These are phyloP conservation scores for Silene conica DNA, from an alignment of 148 eudicot species.

Conservation along the genomic window DNA sequence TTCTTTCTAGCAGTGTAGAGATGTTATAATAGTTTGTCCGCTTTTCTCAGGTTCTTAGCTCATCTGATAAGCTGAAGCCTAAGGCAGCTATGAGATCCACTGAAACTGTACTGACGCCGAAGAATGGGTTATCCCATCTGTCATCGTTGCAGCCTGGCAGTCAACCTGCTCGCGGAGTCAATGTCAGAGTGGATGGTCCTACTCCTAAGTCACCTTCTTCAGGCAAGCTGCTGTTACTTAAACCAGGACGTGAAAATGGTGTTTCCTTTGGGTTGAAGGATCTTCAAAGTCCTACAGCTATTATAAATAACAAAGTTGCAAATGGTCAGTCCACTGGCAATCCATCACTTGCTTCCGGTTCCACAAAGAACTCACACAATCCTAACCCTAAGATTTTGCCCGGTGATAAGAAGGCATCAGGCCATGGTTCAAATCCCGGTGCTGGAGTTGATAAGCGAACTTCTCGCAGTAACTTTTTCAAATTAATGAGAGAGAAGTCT, in stretches of 20 bases:
- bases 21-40: background rate
- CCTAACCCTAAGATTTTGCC: constrained; percentile 25
- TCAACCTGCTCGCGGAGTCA: constrained; percentile 42
- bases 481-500: constrained; percentile 75
- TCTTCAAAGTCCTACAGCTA: constrained; percentile 31
- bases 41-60: constrained; percentile 38
- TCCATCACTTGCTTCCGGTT: constrained; percentile 31
- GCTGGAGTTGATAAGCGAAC: constrained; percentile 50
- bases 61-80: constrained; percentile 59
- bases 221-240: constrained; percentile 59
- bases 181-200: constrained; percentile 40
- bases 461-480: constrained; percentile 72
- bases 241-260: constrained; percentile 63
- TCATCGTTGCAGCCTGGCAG: constrained; percentile 42
- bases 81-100: constrained; percentile 41
- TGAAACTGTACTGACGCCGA: constrained; percentile 39
- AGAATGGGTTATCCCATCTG: constrained; percentile 41
- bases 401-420: constrained; percentile 38
- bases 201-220: constrained; percentile 36
- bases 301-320: constrained; percentile 24
- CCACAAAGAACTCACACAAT: constrained; percentile 30
- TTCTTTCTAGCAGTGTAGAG: background rate
- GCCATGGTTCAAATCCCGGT: constrained; percentile 29
- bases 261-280: constrained; percentile 37
- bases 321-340: constrained; percentile 34